Evolutionary conservation across 2,329 filamentous ascomycete genomes (phyloP).

Genomic region (Mycosphaerelloides madeirae): DNA sequence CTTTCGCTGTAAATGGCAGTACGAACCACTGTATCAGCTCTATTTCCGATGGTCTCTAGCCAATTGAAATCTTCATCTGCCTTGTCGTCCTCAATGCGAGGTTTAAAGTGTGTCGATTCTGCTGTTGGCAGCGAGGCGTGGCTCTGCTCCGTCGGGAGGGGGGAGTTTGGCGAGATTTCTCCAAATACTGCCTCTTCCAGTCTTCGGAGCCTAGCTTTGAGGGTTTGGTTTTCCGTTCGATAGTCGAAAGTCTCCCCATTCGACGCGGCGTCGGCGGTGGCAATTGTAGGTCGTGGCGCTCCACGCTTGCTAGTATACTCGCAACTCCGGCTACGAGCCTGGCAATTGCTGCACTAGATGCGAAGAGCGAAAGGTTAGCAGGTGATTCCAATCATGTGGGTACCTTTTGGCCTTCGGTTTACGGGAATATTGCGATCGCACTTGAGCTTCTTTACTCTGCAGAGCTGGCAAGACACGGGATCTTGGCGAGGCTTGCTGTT

Average conservation of each 20-base stretch:
- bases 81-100: slow-evolving; percentile 6
- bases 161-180: background rate
- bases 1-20: background rate
- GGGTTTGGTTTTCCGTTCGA: slow-evolving; percentile 15
- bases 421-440: slow-evolving; percentile 1
- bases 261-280: too few species aligned
- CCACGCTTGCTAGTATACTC: background rate
- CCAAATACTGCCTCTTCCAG: slow-evolving; percentile 20
- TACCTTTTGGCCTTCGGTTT: too few species aligned
- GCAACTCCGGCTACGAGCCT: background rate
- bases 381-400: background rate
- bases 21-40: background rate
- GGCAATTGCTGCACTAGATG: background rate
- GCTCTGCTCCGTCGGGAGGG: background rate
- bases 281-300: background rate
- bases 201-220: slow-evolving; percentile 15
- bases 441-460: slow-evolving; percentile 5
- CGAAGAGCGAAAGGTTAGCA: background rate
- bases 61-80: slow-evolving; percentile 14
- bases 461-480: slow-evolving; percentile 2
- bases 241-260: background rate
- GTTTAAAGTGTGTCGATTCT: background rate
- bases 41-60: slow-evolving; percentile 11
- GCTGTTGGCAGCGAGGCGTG: background rate
- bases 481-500: background rate